phyloP scores from a whole-genome alignment of 805 yeast genomes.

The Starmerella roubikii region DNA sequence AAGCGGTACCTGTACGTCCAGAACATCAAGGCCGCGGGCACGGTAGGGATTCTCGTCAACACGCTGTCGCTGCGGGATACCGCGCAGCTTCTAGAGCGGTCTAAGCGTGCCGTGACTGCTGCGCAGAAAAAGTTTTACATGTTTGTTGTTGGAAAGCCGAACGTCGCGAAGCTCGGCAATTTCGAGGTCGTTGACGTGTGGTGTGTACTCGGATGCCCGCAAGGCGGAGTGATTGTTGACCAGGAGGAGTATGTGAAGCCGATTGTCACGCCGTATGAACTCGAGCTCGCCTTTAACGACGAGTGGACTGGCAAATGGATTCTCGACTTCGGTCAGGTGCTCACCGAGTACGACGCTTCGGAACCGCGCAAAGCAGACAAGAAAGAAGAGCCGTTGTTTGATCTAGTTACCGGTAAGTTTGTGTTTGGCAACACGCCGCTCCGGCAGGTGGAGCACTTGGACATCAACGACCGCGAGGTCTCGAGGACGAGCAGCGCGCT shows the following conservation, averaged over 20 bases:
- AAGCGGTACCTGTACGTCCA: constrained; percentile 78
- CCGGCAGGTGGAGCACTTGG: constrained; percentile 50
- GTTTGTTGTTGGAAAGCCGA: constrained; percentile 95
- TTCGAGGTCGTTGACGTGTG: constrained; percentile 89
- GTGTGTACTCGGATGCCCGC: constrained; percentile 91
- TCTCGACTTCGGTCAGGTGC: constrained; percentile 54
- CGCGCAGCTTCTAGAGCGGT: constrained; percentile 45
- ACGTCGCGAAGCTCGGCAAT: constrained; percentile 91
- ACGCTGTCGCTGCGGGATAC: constrained; percentile 74
- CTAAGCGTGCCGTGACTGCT: constrained; percentile 45
- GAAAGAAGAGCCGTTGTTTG: constrained; percentile 58
- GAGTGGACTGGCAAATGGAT: constrained; percentile 95
- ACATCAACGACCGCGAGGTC: constrained; percentile 35
- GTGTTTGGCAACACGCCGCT: constrained; percentile 63
- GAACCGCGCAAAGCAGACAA: constrained; percentile 16
- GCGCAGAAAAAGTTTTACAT: constrained; percentile 87
- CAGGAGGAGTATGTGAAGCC: constrained; percentile 71
- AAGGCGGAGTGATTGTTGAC: constrained; percentile 81
- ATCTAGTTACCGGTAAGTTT: constrained; percentile 73
- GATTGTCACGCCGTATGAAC: constrained; percentile 84
- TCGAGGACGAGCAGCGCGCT: constrained; percentile 28
- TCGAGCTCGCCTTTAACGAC: constrained; percentile 61
- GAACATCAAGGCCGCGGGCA: constrained; percentile 78
- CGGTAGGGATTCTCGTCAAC: constrained; percentile 81
- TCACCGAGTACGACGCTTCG: constrained; percentile 20